phyloP scores from a whole-genome alignment of 805 yeast species.

The Kuraishia molischiana region DNA sequence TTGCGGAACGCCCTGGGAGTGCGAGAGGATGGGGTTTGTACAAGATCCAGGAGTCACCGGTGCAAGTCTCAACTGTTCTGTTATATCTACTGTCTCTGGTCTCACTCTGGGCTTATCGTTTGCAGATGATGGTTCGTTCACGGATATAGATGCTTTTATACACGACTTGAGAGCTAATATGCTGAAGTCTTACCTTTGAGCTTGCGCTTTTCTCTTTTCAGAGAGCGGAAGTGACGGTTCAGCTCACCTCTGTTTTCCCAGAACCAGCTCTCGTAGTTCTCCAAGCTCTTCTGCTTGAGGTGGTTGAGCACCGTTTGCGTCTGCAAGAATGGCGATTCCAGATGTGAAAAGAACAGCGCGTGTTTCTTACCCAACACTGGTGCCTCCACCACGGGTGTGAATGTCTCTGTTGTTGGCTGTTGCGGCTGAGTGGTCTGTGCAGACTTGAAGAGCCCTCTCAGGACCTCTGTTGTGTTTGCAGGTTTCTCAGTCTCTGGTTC shows the following conservation, averaged over 20 bases:
- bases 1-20: not conserved
- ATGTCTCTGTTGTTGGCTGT: conserved; percentile 2
- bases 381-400: conserved; percentile 7
- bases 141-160: not conserved
- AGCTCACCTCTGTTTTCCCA: conserved; percentile 78
- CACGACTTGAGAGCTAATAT: not conserved
- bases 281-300: conserved; percentile 23
- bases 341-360: conserved; percentile 69
- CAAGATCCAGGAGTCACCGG: not conserved
- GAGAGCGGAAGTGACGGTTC: conserved; percentile 63
- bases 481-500: conserved; percentile 14
- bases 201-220: conserved; percentile 64
- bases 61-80: not conserved
- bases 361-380: conserved; percentile 17
- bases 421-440: conserved; percentile 36
- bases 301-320: conserved; percentile 77
- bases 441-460: conserved; percentile 51
- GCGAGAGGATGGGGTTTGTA: conserved; percentile 1
- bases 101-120: conserved; percentile 2
- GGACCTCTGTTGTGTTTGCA: conserved; percentile 44
- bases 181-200: conserved; percentile 1
- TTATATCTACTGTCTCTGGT: conserved; percentile 1
- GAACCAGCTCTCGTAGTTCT: conserved; percentile 64
- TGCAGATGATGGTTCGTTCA: conserved; percentile 3
- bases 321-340: conserved; percentile 75